These are phyloP conservation scores for Fusarium globosum DNA, from an alignment of 2,329 filamentous ascomycete genomes.

Conservation along the genomic window DNA sequence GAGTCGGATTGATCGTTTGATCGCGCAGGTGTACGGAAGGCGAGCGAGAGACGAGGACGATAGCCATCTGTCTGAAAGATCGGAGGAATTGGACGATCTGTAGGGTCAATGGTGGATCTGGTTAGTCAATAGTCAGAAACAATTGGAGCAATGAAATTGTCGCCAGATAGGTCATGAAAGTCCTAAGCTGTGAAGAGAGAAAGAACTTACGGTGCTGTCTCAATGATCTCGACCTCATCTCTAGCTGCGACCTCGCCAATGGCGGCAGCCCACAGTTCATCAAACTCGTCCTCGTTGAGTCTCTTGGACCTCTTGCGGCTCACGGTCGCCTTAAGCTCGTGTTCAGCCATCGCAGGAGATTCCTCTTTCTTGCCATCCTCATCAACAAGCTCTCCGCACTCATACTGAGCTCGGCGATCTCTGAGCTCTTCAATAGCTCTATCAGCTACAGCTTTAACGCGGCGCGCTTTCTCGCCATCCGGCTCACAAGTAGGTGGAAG, in stretches of 20 bases:
- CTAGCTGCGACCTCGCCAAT: conserved; percentile 75
- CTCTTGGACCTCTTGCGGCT: conserved; percentile 81
- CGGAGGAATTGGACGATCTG: conserved; percentile 75
- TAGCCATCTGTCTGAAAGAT: conserved; percentile 73
- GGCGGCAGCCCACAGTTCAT: conserved; percentile 83
- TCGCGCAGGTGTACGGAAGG: conserved; percentile 85
- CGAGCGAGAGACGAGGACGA: conserved; percentile 90
- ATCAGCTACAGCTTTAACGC: conserved; percentile 88
- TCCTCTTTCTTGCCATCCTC: conserved; percentile 69
- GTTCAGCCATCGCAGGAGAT: conserved; percentile 71
- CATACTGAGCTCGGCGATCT: conserved; percentile 86
- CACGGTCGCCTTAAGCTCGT: conserved; percentile 81
- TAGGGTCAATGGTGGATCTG: conserved; percentile 78
- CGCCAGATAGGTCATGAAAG: conserved; percentile 24
- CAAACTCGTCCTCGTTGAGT: conserved; percentile 89
- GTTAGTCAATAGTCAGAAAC: conserved; percentile 80
- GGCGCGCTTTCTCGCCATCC: conserved; percentile 90
- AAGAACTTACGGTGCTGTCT: conserved; percentile 63
- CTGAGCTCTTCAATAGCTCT: conserved; percentile 88
- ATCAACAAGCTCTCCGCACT: conserved; percentile 80
- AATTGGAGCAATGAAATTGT: conserved; percentile 42
- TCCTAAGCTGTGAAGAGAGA: conserved; percentile 27
- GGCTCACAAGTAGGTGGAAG: conserved; percentile 93
- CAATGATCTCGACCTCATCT: conserved; percentile 67
- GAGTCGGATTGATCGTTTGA: conserved; percentile 82